These are phyloP conservation scores for Podila clonocystis DNA, from an alignment of 192 early-diverging fungal species.

Conservation along the genomic window DNA sequence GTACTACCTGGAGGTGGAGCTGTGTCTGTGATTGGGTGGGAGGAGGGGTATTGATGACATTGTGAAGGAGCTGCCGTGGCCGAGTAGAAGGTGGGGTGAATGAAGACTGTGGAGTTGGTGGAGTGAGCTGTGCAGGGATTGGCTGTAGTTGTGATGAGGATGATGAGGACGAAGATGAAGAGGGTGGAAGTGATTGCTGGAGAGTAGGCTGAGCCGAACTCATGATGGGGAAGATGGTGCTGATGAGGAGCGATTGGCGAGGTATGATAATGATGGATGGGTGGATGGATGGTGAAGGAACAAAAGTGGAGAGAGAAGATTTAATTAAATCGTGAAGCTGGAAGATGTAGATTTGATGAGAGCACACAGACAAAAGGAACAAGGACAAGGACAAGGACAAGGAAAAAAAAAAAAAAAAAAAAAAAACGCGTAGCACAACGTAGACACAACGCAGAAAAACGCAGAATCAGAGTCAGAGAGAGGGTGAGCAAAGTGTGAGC, in stretches of 20 bases:
- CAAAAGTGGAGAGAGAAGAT: too few species aligned
- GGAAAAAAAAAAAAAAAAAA: too few species aligned
- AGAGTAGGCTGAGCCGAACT: not conserved
- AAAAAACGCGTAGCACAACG: too few species aligned
- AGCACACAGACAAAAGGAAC: too few species aligned
- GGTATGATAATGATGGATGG: not conserved
- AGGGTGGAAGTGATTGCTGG: conserved; percentile 1
- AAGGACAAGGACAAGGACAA: too few species aligned
- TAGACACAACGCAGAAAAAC: too few species aligned
- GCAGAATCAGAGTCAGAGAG: too few species aligned
- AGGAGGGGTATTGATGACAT: conserved; percentile 51
- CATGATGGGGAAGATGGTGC: conserved; percentile 3
- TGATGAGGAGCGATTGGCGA: not conserved
- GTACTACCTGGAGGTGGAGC: conserved; percentile 29
- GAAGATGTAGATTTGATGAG: too few species aligned
- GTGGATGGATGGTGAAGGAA: not conserved
- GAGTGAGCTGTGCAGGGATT: conserved; percentile 11
- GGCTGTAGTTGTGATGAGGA: not conserved
- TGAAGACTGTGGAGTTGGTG: conserved; percentile 21
- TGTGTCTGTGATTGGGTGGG: conserved; percentile 31
- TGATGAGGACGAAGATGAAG: not conserved
- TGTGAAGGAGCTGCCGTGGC: conserved; percentile 44
- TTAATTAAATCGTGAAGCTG: too few species aligned
- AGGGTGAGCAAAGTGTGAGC: not conserved
- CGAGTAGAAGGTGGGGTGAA: conserved; percentile 48